Evolutionary conservation across 148 eudicot species (phyloP).

Genomic region (Cornus suecica): DNA sequence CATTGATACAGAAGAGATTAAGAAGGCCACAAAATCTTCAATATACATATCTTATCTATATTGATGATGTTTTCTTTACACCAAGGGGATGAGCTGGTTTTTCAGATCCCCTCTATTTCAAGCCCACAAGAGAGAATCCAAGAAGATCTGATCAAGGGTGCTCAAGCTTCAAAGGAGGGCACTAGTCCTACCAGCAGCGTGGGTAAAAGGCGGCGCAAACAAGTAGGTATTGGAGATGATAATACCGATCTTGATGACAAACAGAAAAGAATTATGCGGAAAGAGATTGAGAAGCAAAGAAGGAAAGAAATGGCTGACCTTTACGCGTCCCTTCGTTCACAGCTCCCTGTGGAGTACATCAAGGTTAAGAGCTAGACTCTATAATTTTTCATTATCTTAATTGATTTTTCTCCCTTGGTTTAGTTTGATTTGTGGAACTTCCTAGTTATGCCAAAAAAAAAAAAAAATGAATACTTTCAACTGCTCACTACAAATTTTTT

Average conservation of each 20-base stretch:
- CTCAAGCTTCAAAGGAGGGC: constrained; percentile 12
- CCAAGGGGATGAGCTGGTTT: constrained; percentile 18
- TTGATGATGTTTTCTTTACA: constrained; percentile 20
- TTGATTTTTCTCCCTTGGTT: not conserved
- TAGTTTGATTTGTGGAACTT: not conserved
- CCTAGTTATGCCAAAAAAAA: not conserved
- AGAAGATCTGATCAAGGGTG: constrained; percentile 13
- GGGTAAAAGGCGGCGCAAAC: not conserved
- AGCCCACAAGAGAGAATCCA: constrained; percentile 5
- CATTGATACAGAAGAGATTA: not conserved
- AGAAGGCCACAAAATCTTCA: not conserved
- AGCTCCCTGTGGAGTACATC: constrained; percentile 62
- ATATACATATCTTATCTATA: not conserved
- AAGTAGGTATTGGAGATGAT: not conserved
- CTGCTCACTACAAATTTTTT: not conserved
- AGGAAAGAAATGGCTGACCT: constrained; percentile 74
- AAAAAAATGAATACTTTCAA: not conserved
- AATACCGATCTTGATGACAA: not conserved
- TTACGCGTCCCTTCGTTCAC: constrained; percentile 51
- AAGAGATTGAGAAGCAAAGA: constrained; percentile 68
- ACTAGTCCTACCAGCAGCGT: not conserved
- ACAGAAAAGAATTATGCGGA: constrained; percentile 32
- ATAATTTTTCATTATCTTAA: not conserved
- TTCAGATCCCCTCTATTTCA: constrained; percentile 8
- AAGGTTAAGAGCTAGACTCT: constrained; percentile 34